Percentiles rank a stretch among this genome's conserved stretches.
phyloP scores from a whole-genome alignment of 2,329 filamentous ascomycete species.

The Neofusicoccum sp. region DNA sequence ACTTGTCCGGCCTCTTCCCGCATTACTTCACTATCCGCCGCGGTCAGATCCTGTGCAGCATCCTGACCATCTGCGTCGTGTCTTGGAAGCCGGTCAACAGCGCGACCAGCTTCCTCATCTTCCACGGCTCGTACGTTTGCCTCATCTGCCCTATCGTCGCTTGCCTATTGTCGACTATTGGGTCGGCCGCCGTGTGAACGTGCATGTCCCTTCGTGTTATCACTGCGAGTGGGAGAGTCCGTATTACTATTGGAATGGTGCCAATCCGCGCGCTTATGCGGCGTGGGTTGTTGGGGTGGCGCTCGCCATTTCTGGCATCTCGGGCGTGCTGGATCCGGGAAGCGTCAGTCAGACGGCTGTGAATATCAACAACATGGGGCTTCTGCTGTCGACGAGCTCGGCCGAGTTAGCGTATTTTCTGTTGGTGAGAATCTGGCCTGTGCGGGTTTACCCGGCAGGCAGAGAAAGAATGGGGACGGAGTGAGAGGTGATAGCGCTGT shows the following conservation, averaged over 20 bases:
- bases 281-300: conserved; percentile 25
- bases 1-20: conserved; percentile 30
- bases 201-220: conserved; percentile 3
- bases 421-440: conserved; percentile 20
- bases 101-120: conserved; percentile 41
- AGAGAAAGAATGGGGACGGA: conserved; percentile 22
- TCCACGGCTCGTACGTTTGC: conserved; percentile 39
- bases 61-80: conserved; percentile 28
- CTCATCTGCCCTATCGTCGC: conserved; percentile 41
- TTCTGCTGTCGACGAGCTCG: conserved; percentile 25
- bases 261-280: neutral
- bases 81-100: conserved; percentile 33
- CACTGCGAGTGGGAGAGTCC: conserved; percentile 22
- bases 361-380: conserved; percentile 27
- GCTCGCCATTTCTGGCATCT: conserved; percentile 27
- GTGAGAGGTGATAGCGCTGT: conserved; percentile 27
- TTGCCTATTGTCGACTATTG: conserved; percentile 43
- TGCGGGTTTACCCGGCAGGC: conserved; percentile 26
- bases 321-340: conserved; percentile 25
- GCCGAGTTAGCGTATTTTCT: conserved; percentile 24
- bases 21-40: conserved; percentile 26
- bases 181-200: conserved; percentile 29
- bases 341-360: conserved; percentile 9
- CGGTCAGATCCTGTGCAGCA: conserved; percentile 27
- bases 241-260: neutral